phyloP scores from a whole-genome alignment of 352 stramenopile species.

The Phytophthora citrophthora region DNA sequence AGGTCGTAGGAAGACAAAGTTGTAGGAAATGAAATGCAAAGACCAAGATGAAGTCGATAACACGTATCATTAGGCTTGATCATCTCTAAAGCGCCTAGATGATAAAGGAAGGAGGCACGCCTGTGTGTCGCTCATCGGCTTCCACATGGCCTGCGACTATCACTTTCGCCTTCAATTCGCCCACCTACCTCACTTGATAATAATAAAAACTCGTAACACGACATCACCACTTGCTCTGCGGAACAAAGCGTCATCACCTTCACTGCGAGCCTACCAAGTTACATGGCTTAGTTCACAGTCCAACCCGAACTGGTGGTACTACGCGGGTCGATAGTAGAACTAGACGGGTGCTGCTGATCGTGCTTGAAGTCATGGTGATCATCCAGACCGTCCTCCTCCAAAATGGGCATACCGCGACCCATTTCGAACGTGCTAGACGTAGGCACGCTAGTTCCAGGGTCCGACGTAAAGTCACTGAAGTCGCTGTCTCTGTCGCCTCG shows the following conservation, averaged over 20 bases:
- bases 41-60: conserved; percentile 18
- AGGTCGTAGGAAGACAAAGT: conserved; percentile 14
- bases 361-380: conserved; percentile 29
- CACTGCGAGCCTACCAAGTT: conserved; percentile 7
- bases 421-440: conserved; percentile 62
- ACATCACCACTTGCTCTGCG: conserved; percentile 27
- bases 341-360: conserved; percentile 22
- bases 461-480: conserved; percentile 43
- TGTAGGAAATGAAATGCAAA: conserved; percentile 21
- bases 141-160: conserved; percentile 5
- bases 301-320: conserved; percentile 61
- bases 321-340: conserved; percentile 34
- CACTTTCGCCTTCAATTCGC: conserved; percentile 7
- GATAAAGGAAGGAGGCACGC: background rate
- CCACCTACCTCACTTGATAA: conserved; percentile 30
- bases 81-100: conserved; percentile 21
- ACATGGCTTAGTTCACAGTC: conserved; percentile 50
- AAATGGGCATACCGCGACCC: conserved; percentile 55
- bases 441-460: conserved; percentile 45
- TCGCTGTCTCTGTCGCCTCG: conserved; percentile 31
- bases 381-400: conserved; percentile 65
- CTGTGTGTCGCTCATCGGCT: conserved; percentile 2
- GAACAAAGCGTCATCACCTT: conserved; percentile 32
- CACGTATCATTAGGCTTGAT: conserved; percentile 26
- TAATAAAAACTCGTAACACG: conserved; percentile 35